Evolutionary conservation across 768 basidiomycete species (phyloP), one percentile per base, ranked within the genome.

Genomic region (Rhizopogon salebrosus): DNA sequence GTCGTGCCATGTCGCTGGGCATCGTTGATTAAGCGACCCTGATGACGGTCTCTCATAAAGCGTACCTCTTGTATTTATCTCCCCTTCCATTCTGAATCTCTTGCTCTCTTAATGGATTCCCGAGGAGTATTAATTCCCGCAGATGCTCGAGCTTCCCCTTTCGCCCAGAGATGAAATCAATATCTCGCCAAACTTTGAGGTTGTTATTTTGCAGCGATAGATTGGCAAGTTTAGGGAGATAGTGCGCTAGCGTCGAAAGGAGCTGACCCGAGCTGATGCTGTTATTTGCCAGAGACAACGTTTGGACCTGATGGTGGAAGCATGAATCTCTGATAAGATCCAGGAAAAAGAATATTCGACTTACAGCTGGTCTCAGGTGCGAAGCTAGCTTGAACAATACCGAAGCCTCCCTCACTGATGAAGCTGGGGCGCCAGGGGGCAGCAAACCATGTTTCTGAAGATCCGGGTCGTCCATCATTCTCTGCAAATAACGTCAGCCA

Each of bases 381-480:
- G 80, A 77, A 1, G 93, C 91, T 10, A 95, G 75, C 68, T 94
- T 94, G 76, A 94, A 94, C 41, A 98, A 84, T 9, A 95, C 92
- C 5, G 86, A 80, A 0, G 87, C 84, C 60, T 90, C 87, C 54
- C 76, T 80, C 20, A 70, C 64, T 23, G 80, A 75, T 29, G 87
- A 82, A 9, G 85, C 82, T 27, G 78, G 76, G 23, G 73, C 72
- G 6, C 91, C 91, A 3, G 92, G 92, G 1, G 87, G 80, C 26
- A 75, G 62, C 26, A 97, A 73, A 40, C 83, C 79, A 60, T 91
- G 70, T 62, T 83, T 86, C 65, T 80, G 82, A 55, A 97, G 73
- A 50, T 85, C 72, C 37, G 85, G 80, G 64, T 97, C 94, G 31
- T 88, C 82, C 49, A 78, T 70, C 78, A 98, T 84, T 49, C 82